phyloP scores from a whole-genome alignment of 805 yeast genomes.

The Starmerella potacharoeniae region DNA sequence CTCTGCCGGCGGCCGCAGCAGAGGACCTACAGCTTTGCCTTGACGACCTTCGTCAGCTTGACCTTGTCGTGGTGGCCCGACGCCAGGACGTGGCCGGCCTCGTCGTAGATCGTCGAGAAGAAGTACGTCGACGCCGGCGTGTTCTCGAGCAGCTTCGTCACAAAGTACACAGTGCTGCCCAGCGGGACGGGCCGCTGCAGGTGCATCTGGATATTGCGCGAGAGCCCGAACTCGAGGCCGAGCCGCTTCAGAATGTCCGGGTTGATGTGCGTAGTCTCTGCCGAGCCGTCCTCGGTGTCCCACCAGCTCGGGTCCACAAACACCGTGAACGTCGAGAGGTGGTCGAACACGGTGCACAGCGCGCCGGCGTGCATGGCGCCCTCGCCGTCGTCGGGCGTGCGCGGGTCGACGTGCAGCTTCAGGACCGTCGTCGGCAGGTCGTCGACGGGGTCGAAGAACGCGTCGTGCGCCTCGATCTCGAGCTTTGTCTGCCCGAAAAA shows the following conservation, averaged over 20 bases:
- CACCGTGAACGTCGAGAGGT: conserved; percentile 9
- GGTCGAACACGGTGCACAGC: conserved; percentile 14
- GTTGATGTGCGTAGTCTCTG: neutral
- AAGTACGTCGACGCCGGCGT: conserved; percentile 8
- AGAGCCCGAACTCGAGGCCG: conserved; percentile 12
- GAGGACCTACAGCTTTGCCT: conserved; percentile 13
- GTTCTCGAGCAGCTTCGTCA: conserved; percentile 15
- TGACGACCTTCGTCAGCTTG: conserved; percentile 14
- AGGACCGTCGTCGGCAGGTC: conserved; percentile 13
- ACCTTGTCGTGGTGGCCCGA: conserved; percentile 20
- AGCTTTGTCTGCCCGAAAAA: conserved; percentile 9
- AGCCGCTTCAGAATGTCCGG: neutral
- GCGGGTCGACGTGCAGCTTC: conserved; percentile 2
- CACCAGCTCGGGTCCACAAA: conserved; percentile 12
- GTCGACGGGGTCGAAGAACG: conserved; percentile 14
- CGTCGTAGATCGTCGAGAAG: conserved; percentile 5
- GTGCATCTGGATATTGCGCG: conserved; percentile 18
- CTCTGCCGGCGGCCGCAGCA: neutral
- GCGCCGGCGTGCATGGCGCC: conserved; percentile 16
- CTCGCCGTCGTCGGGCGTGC: neutral
- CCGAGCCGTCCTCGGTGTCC: conserved; percentile 7
- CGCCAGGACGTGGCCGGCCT: conserved; percentile 12
- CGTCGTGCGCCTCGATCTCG: conserved; percentile 2
- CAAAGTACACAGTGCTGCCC: conserved; percentile 12
- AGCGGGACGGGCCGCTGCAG: conserved; percentile 10